A percentile compares a stretch with the other conserved stretches of the same genome.
Conservation (phyloP, 2,329 filamentous ascomycete species). For the Orbilia oligospora region DNA sequence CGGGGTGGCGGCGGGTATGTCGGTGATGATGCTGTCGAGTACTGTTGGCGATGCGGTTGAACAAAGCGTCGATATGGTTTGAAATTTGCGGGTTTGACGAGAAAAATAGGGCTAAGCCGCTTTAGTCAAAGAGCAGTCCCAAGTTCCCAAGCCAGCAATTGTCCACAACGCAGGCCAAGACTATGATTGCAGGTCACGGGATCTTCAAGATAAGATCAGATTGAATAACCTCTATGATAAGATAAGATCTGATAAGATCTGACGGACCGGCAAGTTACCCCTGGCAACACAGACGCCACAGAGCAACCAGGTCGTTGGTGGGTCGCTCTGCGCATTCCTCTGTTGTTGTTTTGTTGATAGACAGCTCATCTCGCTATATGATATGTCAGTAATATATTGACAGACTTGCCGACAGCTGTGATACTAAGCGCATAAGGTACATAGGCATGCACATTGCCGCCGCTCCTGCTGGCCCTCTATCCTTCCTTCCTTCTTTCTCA, state of each 20-base stretch:
- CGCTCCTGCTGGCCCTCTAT: conserved; percentile 6
- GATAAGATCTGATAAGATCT: conserved; percentile 19
- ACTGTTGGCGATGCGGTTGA: conserved; percentile 38
- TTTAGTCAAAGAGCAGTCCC: conserved; percentile 49
- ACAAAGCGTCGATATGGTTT: conserved; percentile 35
- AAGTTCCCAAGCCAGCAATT: not conserved
- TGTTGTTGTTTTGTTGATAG: conserved; percentile 57
- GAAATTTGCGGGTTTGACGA: conserved; percentile 45
- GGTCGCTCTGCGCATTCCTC: conserved; percentile 14
- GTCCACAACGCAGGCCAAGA: not conserved
- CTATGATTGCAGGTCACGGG: not conserved
- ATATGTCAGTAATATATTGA: no score
- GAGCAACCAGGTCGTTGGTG: conserved; percentile 28
- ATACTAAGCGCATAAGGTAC: not conserved
- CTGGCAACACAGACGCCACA: conserved; percentile 42
- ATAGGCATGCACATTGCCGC: conserved; percentile 1
- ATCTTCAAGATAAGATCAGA: conserved; percentile 27
- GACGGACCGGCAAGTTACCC: conserved; percentile 38
- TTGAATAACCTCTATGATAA: not conserved
- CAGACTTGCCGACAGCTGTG: not conserved
- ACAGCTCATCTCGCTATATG: conserved; percentile 30
- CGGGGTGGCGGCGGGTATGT: conserved; percentile 62
- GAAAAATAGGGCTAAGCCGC: conserved; percentile 30
- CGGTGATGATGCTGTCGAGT: conserved; percentile 39
- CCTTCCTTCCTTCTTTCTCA: conserved; percentile 5